Conservation (phyloP, 129 eudicot species). For the Lactuca saligna region DNA sequence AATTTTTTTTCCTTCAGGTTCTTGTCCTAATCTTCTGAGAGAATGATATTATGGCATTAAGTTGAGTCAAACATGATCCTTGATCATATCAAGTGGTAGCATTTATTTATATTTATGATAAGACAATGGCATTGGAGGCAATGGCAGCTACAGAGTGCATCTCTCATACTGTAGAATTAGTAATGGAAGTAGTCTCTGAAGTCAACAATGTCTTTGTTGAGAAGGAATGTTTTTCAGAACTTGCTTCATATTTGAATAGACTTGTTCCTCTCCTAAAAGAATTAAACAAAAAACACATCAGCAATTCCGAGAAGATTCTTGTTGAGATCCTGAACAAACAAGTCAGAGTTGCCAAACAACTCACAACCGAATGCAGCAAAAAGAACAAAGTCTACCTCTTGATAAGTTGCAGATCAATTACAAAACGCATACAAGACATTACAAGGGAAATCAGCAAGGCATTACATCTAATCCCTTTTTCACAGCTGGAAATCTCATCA, state of each 20-base stretch:
- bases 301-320: constrained; percentile 28
- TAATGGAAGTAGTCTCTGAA: constrained; percentile 37
- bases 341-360: constrained; percentile 41
- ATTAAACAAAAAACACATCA: constrained; percentile 33
- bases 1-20: constrained; percentile 22
- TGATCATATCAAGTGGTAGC: constrained; percentile 13
- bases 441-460: constrained; percentile 56
- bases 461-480: constrained; percentile 43
- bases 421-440: constrained; percentile 46
- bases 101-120: constrained; percentile 2
- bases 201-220: constrained; percentile 39
- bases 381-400: constrained; percentile 56
- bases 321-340: constrained; percentile 47
- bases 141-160: constrained; percentile 35
- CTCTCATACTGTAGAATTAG: constrained; percentile 41
- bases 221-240: constrained; percentile 44
- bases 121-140: constrained; percentile 33
- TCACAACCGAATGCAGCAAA: constrained; percentile 50
- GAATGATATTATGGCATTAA: not conserved
- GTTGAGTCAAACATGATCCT: constrained; percentile 17
- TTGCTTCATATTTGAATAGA: constrained; percentile 44
- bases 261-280: constrained; percentile 56
- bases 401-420: constrained; percentile 39
- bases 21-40: constrained; percentile 7
- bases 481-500: constrained; percentile 42